phyloP scores from a whole-genome alignment of 2,329 filamentous ascomycete species.

The Aspergillus quadricinctus region DNA sequence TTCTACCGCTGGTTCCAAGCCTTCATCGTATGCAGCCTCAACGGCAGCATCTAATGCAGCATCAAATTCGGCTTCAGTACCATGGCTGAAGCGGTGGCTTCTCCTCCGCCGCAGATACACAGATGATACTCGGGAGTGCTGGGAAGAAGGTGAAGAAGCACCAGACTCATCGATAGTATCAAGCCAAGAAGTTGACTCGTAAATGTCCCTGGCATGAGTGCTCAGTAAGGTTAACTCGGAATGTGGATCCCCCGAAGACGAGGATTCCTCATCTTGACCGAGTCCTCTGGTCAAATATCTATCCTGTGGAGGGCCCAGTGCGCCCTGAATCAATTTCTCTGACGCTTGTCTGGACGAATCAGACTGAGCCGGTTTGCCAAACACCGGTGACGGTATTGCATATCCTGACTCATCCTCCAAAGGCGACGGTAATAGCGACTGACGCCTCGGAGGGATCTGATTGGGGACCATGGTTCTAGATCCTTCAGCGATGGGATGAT shows the following conservation, averaged over 20 bases:
- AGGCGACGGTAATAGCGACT: conserved; percentile 35
- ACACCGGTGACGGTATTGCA: conserved; percentile 8
- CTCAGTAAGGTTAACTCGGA: conserved; percentile 20
- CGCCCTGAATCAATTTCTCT: background rate
- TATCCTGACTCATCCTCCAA: conserved; percentile 26
- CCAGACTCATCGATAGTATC: conserved; percentile 90
- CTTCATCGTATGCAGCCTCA: conserved; percentile 92
- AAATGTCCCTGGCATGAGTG: conserved; percentile 49
- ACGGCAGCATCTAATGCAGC: conserved; percentile 91
- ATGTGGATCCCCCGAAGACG: conserved; percentile 1
- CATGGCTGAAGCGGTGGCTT: conserved; percentile 63
- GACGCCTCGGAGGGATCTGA: conserved; percentile 33
- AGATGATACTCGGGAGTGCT: conserved; percentile 75
- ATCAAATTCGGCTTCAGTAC: conserved; percentile 86
- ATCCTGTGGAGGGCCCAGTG: background rate
- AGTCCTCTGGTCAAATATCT: background rate
- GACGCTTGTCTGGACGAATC: conserved; percentile 12
- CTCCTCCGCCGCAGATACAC: conserved; percentile 65
- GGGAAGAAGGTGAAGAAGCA: conserved; percentile 71
- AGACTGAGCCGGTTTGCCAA: conserved; percentile 43
- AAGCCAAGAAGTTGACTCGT: conserved; percentile 87
- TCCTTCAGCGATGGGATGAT: conserved; percentile 20
- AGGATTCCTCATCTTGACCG: background rate
- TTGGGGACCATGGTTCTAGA: conserved; percentile 21
- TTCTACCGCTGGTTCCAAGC: conserved; percentile 64